Evolutionary conservation across 495 filamentous ascomycete species (phyloP), one percentile per base, ranked within the genome.

Genomic region (Pseudomonodictys pantanalensis): DNA sequence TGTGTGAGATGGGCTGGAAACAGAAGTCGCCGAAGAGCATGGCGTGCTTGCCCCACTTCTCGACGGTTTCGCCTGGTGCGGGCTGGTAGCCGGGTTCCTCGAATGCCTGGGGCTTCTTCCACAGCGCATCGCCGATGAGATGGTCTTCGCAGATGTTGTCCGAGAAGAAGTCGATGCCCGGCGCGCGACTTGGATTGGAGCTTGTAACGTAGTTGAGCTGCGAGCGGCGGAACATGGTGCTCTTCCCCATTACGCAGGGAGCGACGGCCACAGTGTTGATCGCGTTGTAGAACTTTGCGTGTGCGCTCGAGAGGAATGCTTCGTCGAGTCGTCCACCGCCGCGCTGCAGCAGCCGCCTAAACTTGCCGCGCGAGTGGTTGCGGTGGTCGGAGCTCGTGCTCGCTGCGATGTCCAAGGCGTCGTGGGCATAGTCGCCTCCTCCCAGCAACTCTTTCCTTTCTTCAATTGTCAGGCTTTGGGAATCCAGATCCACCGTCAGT

Each of bases 131-230:
- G 24, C 91, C 92, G 49, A 99, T 95, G 15, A 96, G 76, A 64
- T 99, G 95, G 68, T 99, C 93, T 69, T 99, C 93, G 76, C 93
- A 99, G 72, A 99, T 97, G 67, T 97, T 93, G 35, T 88, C 81
- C 15, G 88, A 92, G 75, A 99, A 97, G 74, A 86, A 92, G 70
- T 96, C 90, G 62, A 97, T 85, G 0, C 92, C 92, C 0, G 82
- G 80, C 35, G 26, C 29, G 15, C 58, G 64, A n/a, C 76, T 75
- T 10, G 80, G 52, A 76, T 56, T 71, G 63, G 47, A 75, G 65
- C 7, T 18, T n/a, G 92, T 97, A 18, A 95, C 79, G 56, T 80
- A 80, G 68, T 90, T 81, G 24, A 99, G 83, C 67, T 99, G 92
- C 0, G 91, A 92, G 46, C 86, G 87, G 25, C 93, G 88, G 77